phyloP scores from a whole-genome alignment of 2,329 filamentous ascomycete genomes.

The Cladophialophora bantiana region DNA sequence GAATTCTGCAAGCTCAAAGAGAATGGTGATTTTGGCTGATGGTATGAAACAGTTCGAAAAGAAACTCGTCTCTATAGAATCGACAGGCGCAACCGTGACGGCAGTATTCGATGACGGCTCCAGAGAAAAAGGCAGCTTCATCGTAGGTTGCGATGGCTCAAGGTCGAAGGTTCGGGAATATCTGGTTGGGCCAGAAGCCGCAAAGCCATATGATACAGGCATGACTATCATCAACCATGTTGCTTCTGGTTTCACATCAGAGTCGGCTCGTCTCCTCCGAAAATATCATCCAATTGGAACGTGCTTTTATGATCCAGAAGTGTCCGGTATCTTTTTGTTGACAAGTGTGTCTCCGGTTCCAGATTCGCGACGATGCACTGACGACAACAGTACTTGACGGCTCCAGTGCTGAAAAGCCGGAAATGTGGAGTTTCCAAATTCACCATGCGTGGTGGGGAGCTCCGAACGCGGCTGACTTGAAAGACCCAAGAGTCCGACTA shows the following conservation, averaged over 20 bases:
- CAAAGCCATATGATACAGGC: conserved; percentile 10
- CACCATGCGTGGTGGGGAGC: conserved; percentile 21
- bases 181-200: conserved; percentile 30
- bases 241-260: conserved; percentile 16
- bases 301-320: conserved; percentile 17
- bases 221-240: conserved; percentile 24
- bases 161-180: conserved; percentile 38
- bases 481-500: conserved; percentile 14
- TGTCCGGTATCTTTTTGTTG: conserved; percentile 19
- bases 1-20: background rate
- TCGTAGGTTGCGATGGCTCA: conserved; percentile 43
- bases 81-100: conserved; percentile 2
- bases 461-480: conserved; percentile 10
- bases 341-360: conserved; percentile 8
- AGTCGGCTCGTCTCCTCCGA: conserved; percentile 18
- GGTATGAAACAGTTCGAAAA: conserved; percentile 7
- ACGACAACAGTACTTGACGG: conserved; percentile 44
- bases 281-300: conserved; percentile 9
- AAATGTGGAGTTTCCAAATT: conserved; percentile 47
- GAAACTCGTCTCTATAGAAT: conserved; percentile 6
- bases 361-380: background rate
- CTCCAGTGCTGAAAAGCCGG: conserved; percentile 44
- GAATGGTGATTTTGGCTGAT: background rate
- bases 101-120: conserved; percentile 36
- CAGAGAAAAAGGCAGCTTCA: conserved; percentile 27